phyloP scores from a whole-genome alignment of 192 early-diverging fungal species.

The Podila epigama region DNA sequence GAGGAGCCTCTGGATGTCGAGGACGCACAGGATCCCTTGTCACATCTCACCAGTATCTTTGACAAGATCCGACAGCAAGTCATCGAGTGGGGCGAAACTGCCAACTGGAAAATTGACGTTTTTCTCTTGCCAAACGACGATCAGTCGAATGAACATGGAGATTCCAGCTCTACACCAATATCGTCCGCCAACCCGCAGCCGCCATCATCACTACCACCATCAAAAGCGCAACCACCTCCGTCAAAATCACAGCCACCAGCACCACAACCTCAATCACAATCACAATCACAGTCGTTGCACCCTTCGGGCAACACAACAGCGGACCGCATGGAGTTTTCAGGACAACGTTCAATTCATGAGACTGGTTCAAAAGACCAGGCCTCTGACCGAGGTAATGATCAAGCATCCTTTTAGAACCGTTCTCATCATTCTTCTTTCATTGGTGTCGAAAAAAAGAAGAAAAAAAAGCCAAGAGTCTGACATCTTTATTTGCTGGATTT shows the following conservation, averaged over 20 bases:
- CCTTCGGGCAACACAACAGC: too few relatives aligned
- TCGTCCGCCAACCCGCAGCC: neutral
- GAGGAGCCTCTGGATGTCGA: conserved; percentile 1
- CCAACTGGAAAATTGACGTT: conserved; percentile 50
- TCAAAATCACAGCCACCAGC: neutral
- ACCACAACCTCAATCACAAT: neutral
- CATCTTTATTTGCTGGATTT: too few relatives aligned
- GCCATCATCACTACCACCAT: neutral
- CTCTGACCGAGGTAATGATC: too few relatives aligned
- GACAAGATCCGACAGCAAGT: conserved; percentile 48
- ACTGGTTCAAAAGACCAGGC: too few relatives aligned
- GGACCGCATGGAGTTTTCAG: too few relatives aligned
- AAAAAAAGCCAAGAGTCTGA: too few relatives aligned
- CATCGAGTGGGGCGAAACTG: conserved; percentile 47
- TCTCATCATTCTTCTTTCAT: too few relatives aligned
- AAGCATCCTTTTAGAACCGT: too few relatives aligned
- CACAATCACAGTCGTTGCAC: neutral
- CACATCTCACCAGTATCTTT: conserved; percentile 36
- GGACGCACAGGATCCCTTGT: conserved; percentile 36
- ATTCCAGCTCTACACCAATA: neutral
- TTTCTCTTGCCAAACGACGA: conserved; percentile 46
- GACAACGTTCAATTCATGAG: too few relatives aligned
- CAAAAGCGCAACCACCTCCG: neutral
- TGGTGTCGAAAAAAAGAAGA: too few relatives aligned
- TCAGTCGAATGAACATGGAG: neutral